Base-by-base conservation (phyloP, 495 filamentous ascomycete species). In the Tuber aestivum region DNA sequence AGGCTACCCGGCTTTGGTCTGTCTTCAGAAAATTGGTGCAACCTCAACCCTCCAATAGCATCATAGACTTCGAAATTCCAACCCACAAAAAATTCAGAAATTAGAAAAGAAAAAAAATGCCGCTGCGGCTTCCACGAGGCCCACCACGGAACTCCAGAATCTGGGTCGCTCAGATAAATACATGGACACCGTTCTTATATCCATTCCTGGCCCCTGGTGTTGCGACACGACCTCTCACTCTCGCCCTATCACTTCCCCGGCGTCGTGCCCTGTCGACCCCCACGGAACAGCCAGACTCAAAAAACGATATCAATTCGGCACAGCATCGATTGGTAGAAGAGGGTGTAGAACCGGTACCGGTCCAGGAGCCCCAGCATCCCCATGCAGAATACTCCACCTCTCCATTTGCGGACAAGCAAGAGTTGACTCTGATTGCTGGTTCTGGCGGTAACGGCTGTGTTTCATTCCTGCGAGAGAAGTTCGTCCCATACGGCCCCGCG, bases 381-480 rank as follows among this genome's bases (percentile, higher is more conserved):
- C 73, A 82, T 50, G 76, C 81, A 41, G 92, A 96, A 81, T 98
- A 95, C 84, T 88, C 90, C 50, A 87, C 89, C 41, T 90, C 92
- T 7, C 90, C 91, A 42, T 99, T 99, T 81, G 89, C 92, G 77
- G 95, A 99, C 84, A 91, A 92, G 82, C 94, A 94, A 73, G 87
- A 89, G 45, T 83, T 97, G 12, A 91, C 88, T 9, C 81, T 97
- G 38, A 86, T 91, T 75, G 90, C 94, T 12, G 95, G 95, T 8
- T 79, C 87, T 38, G 95, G 95, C 23, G 95, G 95, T 0, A 88
- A 97, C 79, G 95, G 95, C 71, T 99, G 95, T 82, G 91, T 97
- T 71, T 94, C 95, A 0, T 99, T 96, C 83, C 86, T 96, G 50
- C 90, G 94, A 3, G 95, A 99, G 79, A 94, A 94, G 75, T 98